Base-by-base conservation (phyloP, 2,329 filamentous ascomycete species). In the Penicillium sclerotiorum region DNA sequence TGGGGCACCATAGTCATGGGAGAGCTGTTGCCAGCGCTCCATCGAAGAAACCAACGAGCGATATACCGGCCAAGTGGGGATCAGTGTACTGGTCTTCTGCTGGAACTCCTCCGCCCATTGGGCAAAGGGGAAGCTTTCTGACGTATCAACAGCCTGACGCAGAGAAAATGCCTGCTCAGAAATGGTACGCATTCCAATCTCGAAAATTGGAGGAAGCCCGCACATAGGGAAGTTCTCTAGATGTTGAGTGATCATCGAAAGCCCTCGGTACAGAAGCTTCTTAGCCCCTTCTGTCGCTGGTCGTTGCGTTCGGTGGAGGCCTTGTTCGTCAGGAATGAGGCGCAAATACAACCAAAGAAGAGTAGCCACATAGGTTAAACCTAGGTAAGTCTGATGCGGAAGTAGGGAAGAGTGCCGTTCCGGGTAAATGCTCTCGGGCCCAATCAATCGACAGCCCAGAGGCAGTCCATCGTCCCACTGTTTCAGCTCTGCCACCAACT, bases 311-410 rank as follows among this genome's bases (percentile, higher is more conserved):
- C 60, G 64, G 45, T 64, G 62, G 15, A 70, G 33, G 1, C 56
- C 60, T 8, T 67, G 62, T 39, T 68, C 64, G n/a, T 61, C 61
- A 1, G 66, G 57, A 5, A 65, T 60, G 6, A 72, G 63, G 15
- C 61, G 64, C 17, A 69, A 49, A 45, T 71, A 72, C 12, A 73
- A 59, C 55, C 66, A 67, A 15, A 72, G 53, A 8, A 74, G 56
- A 1, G 66, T 70, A 8, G 70, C 68, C 22, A 65, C 59, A 36
- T 73, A 72, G 12, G 66, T 67, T 21, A 73, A 33, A 13, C 65
- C 65, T 1, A 73, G 54, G 38, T 73, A 73, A 30, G 55, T 72
- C 47, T 74, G 71, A 46, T 74, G 71, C 1, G 70, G 71, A 32
- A 73, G 62, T 37, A 73, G 52, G 23, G 66, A 51, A 1, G 69